Conservation (phyloP, 2,329 filamentous ascomycete genomes). For the Hypocreales sp. region DNA sequence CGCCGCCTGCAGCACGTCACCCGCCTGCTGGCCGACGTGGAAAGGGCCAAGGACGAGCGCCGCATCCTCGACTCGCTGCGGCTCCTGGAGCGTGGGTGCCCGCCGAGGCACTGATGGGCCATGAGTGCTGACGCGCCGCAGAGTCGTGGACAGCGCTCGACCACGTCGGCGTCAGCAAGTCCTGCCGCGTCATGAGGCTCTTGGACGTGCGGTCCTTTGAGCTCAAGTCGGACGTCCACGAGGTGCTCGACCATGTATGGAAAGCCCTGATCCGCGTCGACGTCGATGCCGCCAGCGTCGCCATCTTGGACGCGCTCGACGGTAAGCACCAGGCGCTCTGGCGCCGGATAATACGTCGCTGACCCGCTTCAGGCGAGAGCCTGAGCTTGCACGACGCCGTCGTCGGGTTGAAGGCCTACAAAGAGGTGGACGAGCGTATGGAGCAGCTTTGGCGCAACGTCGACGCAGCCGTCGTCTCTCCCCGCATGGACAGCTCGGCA, state of each 20-base stretch:
- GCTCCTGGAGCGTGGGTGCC: constrained; percentile 36
- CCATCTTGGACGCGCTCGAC: constrained; percentile 34
- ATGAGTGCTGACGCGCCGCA: constrained; percentile 16
- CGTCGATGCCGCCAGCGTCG: constrained; percentile 34
- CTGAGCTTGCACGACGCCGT: constrained; percentile 39
- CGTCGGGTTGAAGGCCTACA: constrained; percentile 40
- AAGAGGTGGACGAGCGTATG: constrained; percentile 45
- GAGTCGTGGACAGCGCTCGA: constrained; percentile 43
- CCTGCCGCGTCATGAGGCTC: constrained; percentile 47
- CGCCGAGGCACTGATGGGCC: too few relatives aligned
- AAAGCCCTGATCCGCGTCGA: constrained; percentile 50
- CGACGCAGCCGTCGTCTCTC: constrained; percentile 43
- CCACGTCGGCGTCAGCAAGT: constrained; percentile 42
- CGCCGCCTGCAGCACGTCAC: constrained; percentile 39
- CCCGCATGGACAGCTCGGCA: constrained; percentile 33
- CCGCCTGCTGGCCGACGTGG: constrained; percentile 45
- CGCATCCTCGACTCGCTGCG: constrained; percentile 40
- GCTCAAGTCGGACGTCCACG: constrained; percentile 49
- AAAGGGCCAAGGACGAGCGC: constrained; percentile 36
- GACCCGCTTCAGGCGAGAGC: constrained; percentile 27
- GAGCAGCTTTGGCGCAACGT: constrained; percentile 46
- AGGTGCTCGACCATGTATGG: constrained; percentile 58
- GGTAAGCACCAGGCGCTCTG: constrained; percentile 23
- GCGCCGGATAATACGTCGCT: too few relatives aligned
- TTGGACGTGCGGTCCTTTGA: constrained; percentile 49